A percentile compares a stretch with the other conserved stretches of the same genome.
Evolutionary conservation across 1,284 basidiomycete genomes (phyloP).

Genomic region (Fomitopsis pinicola): DNA sequence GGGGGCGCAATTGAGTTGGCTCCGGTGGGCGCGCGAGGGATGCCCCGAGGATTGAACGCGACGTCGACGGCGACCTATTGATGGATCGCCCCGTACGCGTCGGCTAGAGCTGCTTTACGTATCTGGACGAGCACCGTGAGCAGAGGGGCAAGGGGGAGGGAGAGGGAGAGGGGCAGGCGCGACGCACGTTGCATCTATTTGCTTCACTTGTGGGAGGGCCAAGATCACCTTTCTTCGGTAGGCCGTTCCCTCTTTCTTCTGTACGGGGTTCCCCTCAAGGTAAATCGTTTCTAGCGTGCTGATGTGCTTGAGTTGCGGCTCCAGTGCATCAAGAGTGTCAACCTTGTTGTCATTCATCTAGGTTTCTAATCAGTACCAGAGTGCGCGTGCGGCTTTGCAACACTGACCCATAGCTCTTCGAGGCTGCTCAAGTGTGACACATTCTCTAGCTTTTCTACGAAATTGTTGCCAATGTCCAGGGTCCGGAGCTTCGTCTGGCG

Average conservation of each 20-base stretch:
- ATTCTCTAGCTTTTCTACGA: constrained; percentile 75
- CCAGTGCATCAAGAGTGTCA: constrained; percentile 61
- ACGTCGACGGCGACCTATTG: background rate
- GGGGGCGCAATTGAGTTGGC: background rate
- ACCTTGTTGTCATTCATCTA: constrained; percentile 91
- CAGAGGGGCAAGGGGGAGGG: background rate
- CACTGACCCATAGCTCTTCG: constrained; percentile 90
- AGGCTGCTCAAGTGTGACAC: constrained; percentile 72
- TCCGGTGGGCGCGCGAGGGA: background rate
- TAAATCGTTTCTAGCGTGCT: constrained; percentile 83
- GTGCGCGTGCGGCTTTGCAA: background rate
- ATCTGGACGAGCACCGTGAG: background rate
- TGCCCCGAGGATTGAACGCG: background rate
- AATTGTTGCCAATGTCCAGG: constrained; percentile 87
- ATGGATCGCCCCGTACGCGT: background rate
- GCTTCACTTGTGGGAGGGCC: constrained; percentile 83
- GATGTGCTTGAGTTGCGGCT: constrained; percentile 70
- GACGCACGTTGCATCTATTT: constrained; percentile 93
- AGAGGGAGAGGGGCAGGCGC: background rate
- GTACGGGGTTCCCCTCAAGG: constrained; percentile 92
- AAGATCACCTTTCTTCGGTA: constrained; percentile 92
- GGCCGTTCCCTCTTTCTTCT: constrained; percentile 69
- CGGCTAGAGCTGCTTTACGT: constrained; percentile 2
- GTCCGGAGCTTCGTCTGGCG: constrained; percentile 74
- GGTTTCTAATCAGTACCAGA: background rate